Conservation (phyloP, 108 stramenopile species). For the Skeletonema tropicum region DNA sequence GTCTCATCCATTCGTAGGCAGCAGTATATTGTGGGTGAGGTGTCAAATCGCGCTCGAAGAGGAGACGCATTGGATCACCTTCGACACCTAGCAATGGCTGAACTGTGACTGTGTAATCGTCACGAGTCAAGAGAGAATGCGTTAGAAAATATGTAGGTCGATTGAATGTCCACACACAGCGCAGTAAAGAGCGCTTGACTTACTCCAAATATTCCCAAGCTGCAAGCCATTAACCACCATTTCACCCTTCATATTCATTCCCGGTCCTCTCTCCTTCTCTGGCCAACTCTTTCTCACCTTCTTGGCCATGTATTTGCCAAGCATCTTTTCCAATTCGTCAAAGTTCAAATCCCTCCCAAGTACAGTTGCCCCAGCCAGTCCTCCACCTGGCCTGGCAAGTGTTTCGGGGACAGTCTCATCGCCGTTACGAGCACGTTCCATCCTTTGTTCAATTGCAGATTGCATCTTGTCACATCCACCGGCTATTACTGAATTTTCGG, state of each 20-base stretch:
- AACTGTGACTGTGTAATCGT: conserved; percentile 46
- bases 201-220: conserved; percentile 76
- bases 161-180: too few species aligned
- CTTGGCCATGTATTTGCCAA: conserved; percentile 77
- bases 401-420: conserved; percentile 64
- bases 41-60: conserved; percentile 86
- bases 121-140: too few species aligned
- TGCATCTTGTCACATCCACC: conserved; percentile 63
- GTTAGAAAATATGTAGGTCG: too few species aligned
- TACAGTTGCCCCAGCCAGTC: conserved; percentile 70
- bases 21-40: conserved; percentile 91
- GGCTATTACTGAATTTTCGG: conserved; percentile 61
- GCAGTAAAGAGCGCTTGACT: too few species aligned
- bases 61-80: conserved; percentile 88
- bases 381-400: conserved; percentile 58
- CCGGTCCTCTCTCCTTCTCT: conserved; percentile 67
- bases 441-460: conserved; percentile 51
- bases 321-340: conserved; percentile 65
- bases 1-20: conserved; percentile 73
- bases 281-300: conserved; percentile 78
- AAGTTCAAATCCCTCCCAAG: conserved; percentile 51
- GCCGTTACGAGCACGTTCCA: conserved; percentile 57
- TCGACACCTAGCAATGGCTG: conserved; percentile 88
- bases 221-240: conserved; percentile 80
- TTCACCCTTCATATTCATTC: conserved; percentile 64